Base-by-base conservation (phyloP, 345 rosid genomes). In the Arabidopsis thaliana region DNA sequence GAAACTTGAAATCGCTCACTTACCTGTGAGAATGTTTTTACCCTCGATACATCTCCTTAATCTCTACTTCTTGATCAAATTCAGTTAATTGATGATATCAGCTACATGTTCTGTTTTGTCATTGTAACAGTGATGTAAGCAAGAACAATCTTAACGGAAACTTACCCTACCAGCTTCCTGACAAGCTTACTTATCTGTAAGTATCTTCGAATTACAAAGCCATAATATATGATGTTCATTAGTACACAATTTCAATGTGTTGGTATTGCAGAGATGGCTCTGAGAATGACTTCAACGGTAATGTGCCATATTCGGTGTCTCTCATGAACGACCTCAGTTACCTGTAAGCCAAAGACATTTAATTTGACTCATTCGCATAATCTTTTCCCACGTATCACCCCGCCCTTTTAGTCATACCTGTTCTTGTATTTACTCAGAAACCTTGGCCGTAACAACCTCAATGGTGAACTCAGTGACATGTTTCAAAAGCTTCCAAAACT, bases 81-180 rank as follows among this genome's bases (percentile, higher is more conserved):
- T 58, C 9, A 65, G 12, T 16, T 16, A 16, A 8, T 69, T 74
- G 33, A 20, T 5, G 28, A 41, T 56, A 49, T 28, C 3, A 53
- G 30, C 38, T 60, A 61, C 71, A 67, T 67, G 45, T 56, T 68
- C 32, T 79, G 80, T 67, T 81, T 82, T 82, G 81, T 79, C 82
- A 81, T 87, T 87, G 87, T 78, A 71, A 86, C 85, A 90, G 98
- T 79, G 97, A 92, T 76, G 58, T 92, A 85, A 92, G 99, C 88
- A 72, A 87, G 78, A 92, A 95, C 93, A 90, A 92, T 73, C 87
- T 95, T 72, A 78, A 83, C 45, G 87, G 83, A 69, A 84, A 88
- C 65, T 84, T 90, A 81, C 99, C 99, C 5, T 95, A 92, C 65
- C 99, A 95, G 81, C 91, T 95, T 68, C 99, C 99, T 77, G 96